Base-by-base conservation (phyloP, 1,284 basidiomycete genomes). In the Microbotryum scabiosae region DNA sequence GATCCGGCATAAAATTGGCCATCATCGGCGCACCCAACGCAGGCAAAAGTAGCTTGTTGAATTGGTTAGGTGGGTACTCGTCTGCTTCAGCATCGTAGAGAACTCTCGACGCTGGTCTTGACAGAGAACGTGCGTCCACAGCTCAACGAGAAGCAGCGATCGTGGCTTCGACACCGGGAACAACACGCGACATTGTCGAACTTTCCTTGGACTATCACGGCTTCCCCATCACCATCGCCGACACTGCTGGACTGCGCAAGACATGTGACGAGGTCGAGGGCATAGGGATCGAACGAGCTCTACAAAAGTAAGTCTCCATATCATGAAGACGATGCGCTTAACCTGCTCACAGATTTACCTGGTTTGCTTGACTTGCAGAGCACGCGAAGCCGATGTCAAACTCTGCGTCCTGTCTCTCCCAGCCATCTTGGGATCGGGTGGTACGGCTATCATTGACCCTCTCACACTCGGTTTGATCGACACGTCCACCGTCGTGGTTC, bases 1-100 rank as follows among this genome's bases (percentile, higher is more conserved):
- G 86, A n/a, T 82, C 83, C 1, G 90, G 90, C 0, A 81, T 92
- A 46, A 82, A 82, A 43, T 78, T 93, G 7, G 85, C 86, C 7
- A 89, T 94, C 51, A 90, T 91, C 71, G 90, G 90, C 0, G 87
- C 89, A 21, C 88, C 90, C 0, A 94, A 94, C 70, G 89, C 86
- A 2, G 90, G 90, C 44, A 93, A 93, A 76, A 89, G 86, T 69
- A 88, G 83, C 65, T 74, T 92, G 23, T 79, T 91, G 43, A 92
- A 92, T 71, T 86, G 84, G 72, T 76, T 92, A 10, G 87, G 88
- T 85, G 65, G n/a, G 78, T 67, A 25, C 30, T 41, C 12, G 2
- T 53, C 58, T 18, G 16, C 28, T 41, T 14, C 46, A n/a, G 5
- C 25, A n/a, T 7, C 47, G 26, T 4, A 3, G 47, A 30, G 30